Conservation (phyloP, 371 early-diverging fungal species). For the Rhizopus arrhizus region DNA sequence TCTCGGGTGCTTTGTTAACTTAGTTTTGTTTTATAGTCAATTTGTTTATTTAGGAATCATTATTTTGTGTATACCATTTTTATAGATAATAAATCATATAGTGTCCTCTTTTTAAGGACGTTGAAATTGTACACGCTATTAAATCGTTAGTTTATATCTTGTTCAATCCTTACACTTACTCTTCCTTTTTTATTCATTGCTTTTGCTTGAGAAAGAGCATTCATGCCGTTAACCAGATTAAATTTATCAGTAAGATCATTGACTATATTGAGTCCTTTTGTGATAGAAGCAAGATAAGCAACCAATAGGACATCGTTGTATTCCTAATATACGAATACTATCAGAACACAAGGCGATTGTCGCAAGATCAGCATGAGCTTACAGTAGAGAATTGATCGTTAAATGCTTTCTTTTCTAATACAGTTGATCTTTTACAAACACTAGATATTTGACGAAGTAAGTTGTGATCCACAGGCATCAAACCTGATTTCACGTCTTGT, state of each 20-base stretch:
- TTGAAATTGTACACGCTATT: constrained; percentile 14
- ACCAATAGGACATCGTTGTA: constrained; percentile 81
- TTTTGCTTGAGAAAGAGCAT: constrained; percentile 16
- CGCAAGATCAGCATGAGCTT: constrained; percentile 13
- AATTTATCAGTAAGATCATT: constrained; percentile 65
- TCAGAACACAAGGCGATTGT: background rate
- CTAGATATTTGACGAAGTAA: constrained; percentile 78
- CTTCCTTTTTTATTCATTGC: constrained; percentile 26
- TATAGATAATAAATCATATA: constrained; percentile 4
- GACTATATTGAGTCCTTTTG: constrained; percentile 74
- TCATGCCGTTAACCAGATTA: constrained; percentile 42
- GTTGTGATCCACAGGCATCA: constrained; percentile 72
- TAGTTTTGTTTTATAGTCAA: background rate
- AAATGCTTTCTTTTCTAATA: constrained; percentile 70
- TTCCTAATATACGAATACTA: constrained; percentile 52
- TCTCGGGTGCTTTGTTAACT: constrained; percentile 29
- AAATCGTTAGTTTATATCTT: background rate
- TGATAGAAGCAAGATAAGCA: constrained; percentile 75
- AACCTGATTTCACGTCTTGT: constrained; percentile 65
- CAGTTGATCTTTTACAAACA: constrained; percentile 72
- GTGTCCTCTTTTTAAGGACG: background rate
- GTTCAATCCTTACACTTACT: constrained; percentile 17
- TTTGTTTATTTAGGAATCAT: constrained; percentile 1
- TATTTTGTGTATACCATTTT: background rate
- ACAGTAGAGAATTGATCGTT: constrained; percentile 72